Evolutionary conservation across 768 basidiomycete species (phyloP), one percentile per base, ranked within the genome.

Genomic region (Infundibulicybe gibba): DNA sequence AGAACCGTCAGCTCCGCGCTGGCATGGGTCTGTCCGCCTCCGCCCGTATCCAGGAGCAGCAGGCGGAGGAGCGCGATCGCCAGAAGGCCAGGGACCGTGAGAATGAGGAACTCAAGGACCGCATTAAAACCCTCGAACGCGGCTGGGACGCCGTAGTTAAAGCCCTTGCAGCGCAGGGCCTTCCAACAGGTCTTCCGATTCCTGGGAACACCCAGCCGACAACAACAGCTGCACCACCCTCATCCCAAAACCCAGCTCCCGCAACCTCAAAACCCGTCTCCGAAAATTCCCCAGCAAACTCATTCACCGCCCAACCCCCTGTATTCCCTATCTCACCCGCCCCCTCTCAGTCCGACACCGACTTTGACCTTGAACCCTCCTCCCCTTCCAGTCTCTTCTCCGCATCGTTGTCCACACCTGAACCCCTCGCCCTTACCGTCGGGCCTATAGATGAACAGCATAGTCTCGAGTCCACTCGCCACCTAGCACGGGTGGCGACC

Each of bases 401-500:
- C 31, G 61, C 67, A 12, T 51, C 52, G 40, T 41, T 65, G 39
- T 54, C 66, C 49, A 57, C 54, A 53, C 52, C 56, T 20, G 48
- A 51, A 54, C 40, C 52, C 55, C 43, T 47, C 54, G 51, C 53
- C 53, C 49, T 40, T 60, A 48, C 50, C 50, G 50, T 61, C 61
- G 52, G 56, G 64, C 61, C 54, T 52, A 47, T 52, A n/a, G 57
- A 43, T 37, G 53, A 47, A 45, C 57, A 54, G 53, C 57, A 41
- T 57, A 64, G 67, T 51, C 63, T 65, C 63, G 75, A 84, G 63
- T 68, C 87, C 83, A 87, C 90, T 93, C 83, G 90, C 90, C 90
- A 93, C 85, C 85, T 87, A 86, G 90, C 90, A 93, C 90, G 90
- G 90, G 86, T 93, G 90, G 90, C 80, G 90, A 83, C 77, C 81